Evolutionary conservation across 495 filamentous ascomycete genomes (phyloP).

Genomic region (Alectoria sarmentosa): DNA sequence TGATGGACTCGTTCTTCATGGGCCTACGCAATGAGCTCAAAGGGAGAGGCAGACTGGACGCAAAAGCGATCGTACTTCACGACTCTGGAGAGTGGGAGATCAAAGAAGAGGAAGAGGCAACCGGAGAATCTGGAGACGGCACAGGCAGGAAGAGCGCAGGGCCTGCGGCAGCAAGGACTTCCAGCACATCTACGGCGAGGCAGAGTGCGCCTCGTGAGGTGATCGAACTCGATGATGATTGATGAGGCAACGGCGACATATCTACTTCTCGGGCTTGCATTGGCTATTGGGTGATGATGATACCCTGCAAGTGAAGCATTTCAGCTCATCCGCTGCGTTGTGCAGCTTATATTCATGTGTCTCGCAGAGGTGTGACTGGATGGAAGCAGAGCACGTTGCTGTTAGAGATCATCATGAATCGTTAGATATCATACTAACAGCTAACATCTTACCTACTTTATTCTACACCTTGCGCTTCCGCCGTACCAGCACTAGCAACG

Average conservation of each 20-base stretch:
- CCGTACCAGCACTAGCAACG: not conserved
- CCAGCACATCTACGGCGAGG: not conserved
- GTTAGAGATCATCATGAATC: not conserved
- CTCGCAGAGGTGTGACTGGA: not conserved
- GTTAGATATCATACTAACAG: not conserved
- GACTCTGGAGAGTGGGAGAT: conserved; percentile 53
- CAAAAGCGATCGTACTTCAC: conserved; percentile 51
- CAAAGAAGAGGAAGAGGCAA: conserved; percentile 31
- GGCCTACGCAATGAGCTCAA: conserved; percentile 47
- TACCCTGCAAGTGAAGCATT: not conserved
- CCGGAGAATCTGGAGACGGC: conserved; percentile 22
- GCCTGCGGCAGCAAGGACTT: not conserved
- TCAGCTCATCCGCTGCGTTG: not conserved
- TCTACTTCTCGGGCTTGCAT: not conserved
- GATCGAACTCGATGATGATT: conserved; percentile 25
- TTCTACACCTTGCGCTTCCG: no score
- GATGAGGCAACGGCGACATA: conserved; percentile 3
- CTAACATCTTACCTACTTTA: not conserved
- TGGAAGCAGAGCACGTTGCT: not conserved
- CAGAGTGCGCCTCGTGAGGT: conserved; percentile 12
- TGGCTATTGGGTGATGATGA: not conserved
- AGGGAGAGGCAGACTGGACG: conserved; percentile 34
- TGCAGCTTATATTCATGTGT: not conserved
- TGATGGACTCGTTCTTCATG: conserved; percentile 63
- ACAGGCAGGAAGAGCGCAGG: conserved; percentile 7